Base-by-base conservation (phyloP, 129 eudicot genomes). In the Chrysanthemum lavandulifolium region DNA sequence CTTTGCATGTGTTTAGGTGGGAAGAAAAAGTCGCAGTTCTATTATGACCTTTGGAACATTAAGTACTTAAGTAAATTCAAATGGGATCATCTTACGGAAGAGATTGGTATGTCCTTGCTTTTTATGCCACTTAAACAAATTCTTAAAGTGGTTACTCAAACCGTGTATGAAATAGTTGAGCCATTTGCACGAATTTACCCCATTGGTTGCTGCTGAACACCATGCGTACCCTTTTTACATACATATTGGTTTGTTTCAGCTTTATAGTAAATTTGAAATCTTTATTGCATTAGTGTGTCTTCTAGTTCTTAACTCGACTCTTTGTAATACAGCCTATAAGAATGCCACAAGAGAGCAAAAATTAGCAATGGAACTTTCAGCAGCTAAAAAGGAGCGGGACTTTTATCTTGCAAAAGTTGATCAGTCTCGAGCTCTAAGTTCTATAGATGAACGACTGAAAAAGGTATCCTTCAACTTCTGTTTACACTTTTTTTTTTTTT, bases 81-180 rank as follows among this genome's bases (percentile, higher is more conserved):
- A 71, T 94, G 99, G 99, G 99, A 94, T 80, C 89, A 90, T 88
- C 96, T 94, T 61, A 94, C 97, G 0, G 91, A 86, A 73, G 99
- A 94, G 78, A 86, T 81, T 33, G 97, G 99, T 94, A 86, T 4
- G 53, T 16, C 21, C 71, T 59, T 29, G 4, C 5, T 57, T 7
- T 9, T 61, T 13, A 6, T 25, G 16, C 13, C 67, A 61, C 47
- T 61, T 29, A 16, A 31, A 25, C 65, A 27, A 19, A 25, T 61
- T 61, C 15, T 61, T 36, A 25, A 25, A 15, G 43, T 1, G 61
- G 23, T 61, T 25, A 27, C 6, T 25, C 9, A 5, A 61, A 21
- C 2, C 18, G 5, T 27, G 49, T 5, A 16, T 69, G 15, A 40
- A 61, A 25, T 27, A 25, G 25, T 61, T 15, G 14, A 21, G 40